Base-by-base conservation (phyloP, 345 rosid species). In the Rhodomyrtus tomentosa region DNA sequence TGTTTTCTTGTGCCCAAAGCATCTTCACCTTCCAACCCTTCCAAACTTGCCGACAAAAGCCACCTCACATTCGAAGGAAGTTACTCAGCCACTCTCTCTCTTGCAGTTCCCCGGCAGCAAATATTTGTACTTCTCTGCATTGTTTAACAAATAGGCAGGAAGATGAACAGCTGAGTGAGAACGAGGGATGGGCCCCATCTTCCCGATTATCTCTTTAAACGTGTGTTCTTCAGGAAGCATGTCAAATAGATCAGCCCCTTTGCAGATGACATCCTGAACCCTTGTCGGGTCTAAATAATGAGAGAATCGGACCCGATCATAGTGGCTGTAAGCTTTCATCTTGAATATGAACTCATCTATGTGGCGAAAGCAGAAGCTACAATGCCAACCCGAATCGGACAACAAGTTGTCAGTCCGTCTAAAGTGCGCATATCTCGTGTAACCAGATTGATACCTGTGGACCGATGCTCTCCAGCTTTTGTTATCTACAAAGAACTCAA, bases 281-380 rank as follows among this genome's bases (percentile, higher is more conserved):
- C 90, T 85, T 32, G 59, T 73, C 4, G 89, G 88, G 73, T 89
- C 85, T 49, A 89, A 42, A 54, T 81, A 89, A 80, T 83, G 88
- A 29, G 72, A 58, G 62, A 87, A 87, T 81, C 90, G 83, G 32
- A 89, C 85, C 55, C 90, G 84, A 22, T 89, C 90, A 18, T 21
- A 59, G 68, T 89, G 90, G 86, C 90, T 89, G 84, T 89, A 89
- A n/a, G 90, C 89, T 58, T 85, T 89, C 89, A 89, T 87, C 89
- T 87, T 89, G 86, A 89, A 89, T 80, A 87, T 73, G 36, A 89
- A 89, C 83, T 85, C 89, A 52, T 85, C 86, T 56, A 89, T 82
- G 51, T 40, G 83, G 27, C 89, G 89, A 58, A 89, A 89, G 81
- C 90, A 89, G 84, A 89, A 89, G 88, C 90, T 89, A 76, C 90